Evolutionary conservation across 306 rosid genomes (phyloP).

Genomic region (Rosa lucieae): DNA sequence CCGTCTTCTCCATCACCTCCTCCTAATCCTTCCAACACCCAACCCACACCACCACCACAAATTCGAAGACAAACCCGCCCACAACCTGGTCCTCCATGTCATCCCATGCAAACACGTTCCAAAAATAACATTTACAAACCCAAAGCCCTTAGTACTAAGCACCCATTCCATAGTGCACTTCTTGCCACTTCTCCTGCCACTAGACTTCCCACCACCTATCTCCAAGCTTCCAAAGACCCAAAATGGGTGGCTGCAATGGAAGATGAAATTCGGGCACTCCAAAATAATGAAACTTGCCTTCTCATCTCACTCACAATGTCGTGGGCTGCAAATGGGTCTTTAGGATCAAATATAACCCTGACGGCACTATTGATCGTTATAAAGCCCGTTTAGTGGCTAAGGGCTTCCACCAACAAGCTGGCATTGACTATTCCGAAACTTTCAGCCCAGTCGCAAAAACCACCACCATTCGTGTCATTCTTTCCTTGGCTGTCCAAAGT

Average conservation of each 20-base stretch:
- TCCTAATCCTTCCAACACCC: too few relatives aligned
- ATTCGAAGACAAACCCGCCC: too few relatives aligned
- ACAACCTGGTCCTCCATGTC: too few relatives aligned
- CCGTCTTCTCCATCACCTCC: too few relatives aligned
- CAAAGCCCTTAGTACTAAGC: too few relatives aligned
- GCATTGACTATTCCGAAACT: not conserved
- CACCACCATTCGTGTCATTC: not conserved
- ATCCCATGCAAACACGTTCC: too few relatives aligned
- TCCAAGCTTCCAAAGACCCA: not conserved
- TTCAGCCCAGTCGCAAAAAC: not conserved
- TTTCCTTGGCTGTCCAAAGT: not conserved
- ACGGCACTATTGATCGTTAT: not conserved
- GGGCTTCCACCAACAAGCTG: not conserved
- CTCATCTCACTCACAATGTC: rapidly evolving
- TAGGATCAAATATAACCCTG: too few relatives aligned
- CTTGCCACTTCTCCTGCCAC: too few relatives aligned
- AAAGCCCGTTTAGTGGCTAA: not conserved
- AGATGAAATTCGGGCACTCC: not conserved
- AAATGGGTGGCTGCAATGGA: not conserved
- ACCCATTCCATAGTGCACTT: too few relatives aligned
- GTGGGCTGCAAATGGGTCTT: conserved; percentile 12
- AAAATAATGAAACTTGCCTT: not conserved
- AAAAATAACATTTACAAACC: too few relatives aligned
- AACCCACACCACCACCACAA: too few relatives aligned
- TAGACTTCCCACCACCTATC: not conserved